Evolutionary conservation across 495 filamentous ascomycete species (phyloP).

Genomic region (Echria macrotheca): DNA sequence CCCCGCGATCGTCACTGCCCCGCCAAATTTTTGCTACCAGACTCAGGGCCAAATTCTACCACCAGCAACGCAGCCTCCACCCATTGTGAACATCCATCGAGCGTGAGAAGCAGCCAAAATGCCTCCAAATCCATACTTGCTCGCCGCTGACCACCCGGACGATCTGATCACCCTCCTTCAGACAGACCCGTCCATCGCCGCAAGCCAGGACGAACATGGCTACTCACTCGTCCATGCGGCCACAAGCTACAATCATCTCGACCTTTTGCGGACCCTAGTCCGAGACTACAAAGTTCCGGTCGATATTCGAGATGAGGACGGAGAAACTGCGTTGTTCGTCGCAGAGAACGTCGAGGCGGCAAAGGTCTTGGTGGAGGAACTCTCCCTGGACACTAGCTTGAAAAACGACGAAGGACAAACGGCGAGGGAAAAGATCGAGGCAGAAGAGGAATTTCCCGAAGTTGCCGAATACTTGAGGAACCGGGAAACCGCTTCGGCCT

Average conservation of each 20-base stretch:
- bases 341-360: slow-evolving; percentile 73
- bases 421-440: slow-evolving; percentile 64
- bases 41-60: too few species aligned
- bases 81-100: too few species aligned
- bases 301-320: slow-evolving; percentile 80
- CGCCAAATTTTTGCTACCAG: slow-evolving; percentile 14
- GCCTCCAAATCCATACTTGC: slow-evolving; percentile 66
- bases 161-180: slow-evolving; percentile 61
- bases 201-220: slow-evolving; percentile 69
- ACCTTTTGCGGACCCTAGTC: slow-evolving; percentile 74
- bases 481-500: slow-evolving; percentile 35
- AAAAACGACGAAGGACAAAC: slow-evolving; percentile 62
- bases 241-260: slow-evolving; percentile 79
- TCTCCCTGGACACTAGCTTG: slow-evolving; percentile 60
- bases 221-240: slow-evolving; percentile 93
- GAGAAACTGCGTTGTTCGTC: slow-evolving; percentile 85
- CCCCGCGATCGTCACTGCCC: slow-evolving; percentile 10
- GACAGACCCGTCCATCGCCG: slow-evolving; percentile 59
- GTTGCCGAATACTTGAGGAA: slow-evolving; percentile 62
- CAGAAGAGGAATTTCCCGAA: slow-evolving; percentile 62
- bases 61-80: too few species aligned
- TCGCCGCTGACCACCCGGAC: slow-evolving; percentile 69
- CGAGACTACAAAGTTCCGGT: slow-evolving; percentile 69
- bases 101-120: too few species aligned
- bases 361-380: slow-evolving; percentile 70